Base-by-base conservation (phyloP, 1,284 basidiomycete genomes). In the Fomitiporia mediterranea region DNA sequence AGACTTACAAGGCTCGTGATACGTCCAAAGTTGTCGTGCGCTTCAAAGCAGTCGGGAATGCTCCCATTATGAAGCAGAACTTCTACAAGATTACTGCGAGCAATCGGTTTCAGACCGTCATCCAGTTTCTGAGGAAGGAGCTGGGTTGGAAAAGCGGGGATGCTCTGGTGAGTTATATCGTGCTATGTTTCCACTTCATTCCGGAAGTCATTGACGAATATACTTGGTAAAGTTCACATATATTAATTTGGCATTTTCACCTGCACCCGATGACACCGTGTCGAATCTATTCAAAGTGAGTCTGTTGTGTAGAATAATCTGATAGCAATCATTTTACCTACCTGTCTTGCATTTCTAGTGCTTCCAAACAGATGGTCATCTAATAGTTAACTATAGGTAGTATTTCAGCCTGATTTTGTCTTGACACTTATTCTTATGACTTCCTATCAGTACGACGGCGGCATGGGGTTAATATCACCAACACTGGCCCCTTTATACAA, bases 11-110 rank as follows among this genome's bases (percentile, higher is more conserved):
- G 77, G 84, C 86, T 68, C 90, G 90, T 66, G 91, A 94, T 68
- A 74, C 83, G 0, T 80, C 81, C 49, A 94, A 94, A 77, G 95
- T 98, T 54, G 89, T 98, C 56, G 94, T 99, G 7, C 86, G 94
- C 38, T 99, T 98, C 83, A 98, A 97, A 69, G 94, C 95, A 0
- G 93, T 97, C n/a, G 96, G 96, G 42, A 95, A 95, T 63, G 95
- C 95, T 0, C 96, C 96, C 0, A 95, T 98, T 65, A 97, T 98
- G 94, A 96, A 91, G 74, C 91, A 96, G 74, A 98, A 98, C 73
- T 91, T 96, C 68, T 98, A 94, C 82, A 96, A 96, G 76, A 96
- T 98, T 64, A 95, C 94, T 0, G 91, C 94, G 3, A 89, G 89
- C 47, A 96, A 98, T 70, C 81, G 89, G 53, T 99, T 98, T 67